These are phyloP conservation scores for Trypanosoma theileri DNA, from an alignment of 208 protist species.

Conservation along the genomic window DNA sequence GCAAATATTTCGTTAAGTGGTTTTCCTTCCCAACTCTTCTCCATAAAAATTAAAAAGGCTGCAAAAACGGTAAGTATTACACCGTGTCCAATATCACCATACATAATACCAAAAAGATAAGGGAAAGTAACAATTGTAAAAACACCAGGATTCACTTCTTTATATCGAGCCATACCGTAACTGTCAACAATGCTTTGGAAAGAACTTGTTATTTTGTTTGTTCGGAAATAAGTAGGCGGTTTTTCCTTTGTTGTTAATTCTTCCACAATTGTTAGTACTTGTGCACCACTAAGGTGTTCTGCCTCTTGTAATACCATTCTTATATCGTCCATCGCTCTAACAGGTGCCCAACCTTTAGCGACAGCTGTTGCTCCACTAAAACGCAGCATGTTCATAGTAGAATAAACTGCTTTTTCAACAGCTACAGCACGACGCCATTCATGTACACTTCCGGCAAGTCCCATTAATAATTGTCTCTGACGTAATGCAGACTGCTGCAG, in stretches of 20 bases:
- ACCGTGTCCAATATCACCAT: constrained; percentile 99
- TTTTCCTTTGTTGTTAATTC: constrained; percentile 83
- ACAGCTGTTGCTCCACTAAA: constrained; percentile 91
- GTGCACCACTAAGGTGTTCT: constrained; percentile 74
- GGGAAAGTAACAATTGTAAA: constrained; percentile 99
- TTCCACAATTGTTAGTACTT: constrained; percentile 93
- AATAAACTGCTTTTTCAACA: constrained; percentile 96
- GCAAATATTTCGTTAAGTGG: constrained; percentile 89
- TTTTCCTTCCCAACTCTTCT: constrained; percentile 86
- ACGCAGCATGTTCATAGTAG: constrained; percentile 96
- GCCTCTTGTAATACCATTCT: constrained; percentile 67
- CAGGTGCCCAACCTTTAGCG: constrained; percentile 94
- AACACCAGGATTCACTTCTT: constrained; percentile 93
- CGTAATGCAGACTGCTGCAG: constrained; percentile 66
- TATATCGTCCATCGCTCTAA: constrained; percentile 75
- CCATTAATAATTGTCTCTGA: constrained; percentile 74
- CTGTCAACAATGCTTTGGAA: constrained; percentile 99
- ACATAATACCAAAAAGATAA: constrained; percentile 99
- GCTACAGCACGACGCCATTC: constrained; percentile 91
- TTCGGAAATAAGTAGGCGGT: constrained; percentile 97
- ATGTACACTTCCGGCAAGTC: constrained; percentile 65
- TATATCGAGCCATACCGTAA: constrained; percentile 95
- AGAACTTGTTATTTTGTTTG: constrained; percentile 95
- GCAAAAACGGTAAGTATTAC: constrained; percentile 90
- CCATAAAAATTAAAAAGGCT: constrained; percentile 76